phyloP scores from a whole-genome alignment of 2,329 filamentous ascomycete genomes.

The Penicillium sp. region DNA sequence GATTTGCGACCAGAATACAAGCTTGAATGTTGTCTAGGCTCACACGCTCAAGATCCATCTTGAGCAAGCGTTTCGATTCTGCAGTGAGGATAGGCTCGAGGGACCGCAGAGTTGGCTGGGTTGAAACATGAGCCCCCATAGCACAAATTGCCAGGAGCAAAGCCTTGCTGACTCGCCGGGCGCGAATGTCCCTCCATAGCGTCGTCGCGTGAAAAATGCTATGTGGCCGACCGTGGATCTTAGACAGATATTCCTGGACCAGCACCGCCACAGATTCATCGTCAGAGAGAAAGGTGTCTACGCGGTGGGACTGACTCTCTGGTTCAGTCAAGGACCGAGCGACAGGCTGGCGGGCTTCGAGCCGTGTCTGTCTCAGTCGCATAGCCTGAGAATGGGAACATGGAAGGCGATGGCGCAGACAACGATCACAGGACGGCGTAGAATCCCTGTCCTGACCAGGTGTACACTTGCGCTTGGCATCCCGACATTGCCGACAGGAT shows the following conservation, averaged over 20 bases:
- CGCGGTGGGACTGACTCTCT: too few species aligned
- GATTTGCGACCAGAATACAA: not conserved
- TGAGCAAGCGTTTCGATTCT: not conserved
- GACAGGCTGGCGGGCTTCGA: too few species aligned
- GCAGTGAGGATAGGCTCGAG: not conserved
- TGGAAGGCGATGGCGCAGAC: not conserved
- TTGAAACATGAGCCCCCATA: not conserved
- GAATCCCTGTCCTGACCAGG: not conserved
- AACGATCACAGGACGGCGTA: not conserved
- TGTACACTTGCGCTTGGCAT: not conserved
- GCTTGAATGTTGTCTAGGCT: not conserved
- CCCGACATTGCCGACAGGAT: not conserved
- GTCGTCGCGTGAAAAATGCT: not conserved
- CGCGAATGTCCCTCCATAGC: not conserved
- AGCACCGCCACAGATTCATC: not conserved
- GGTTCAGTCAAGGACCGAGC: too few species aligned
- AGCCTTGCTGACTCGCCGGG: not conserved
- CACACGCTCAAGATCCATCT: not conserved
- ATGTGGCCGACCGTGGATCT: not conserved
- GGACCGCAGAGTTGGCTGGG: not conserved
- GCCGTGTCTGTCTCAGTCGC: not conserved
- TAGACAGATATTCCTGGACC: not conserved
- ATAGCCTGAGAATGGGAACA: not conserved
- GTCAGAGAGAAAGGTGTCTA: not conserved
- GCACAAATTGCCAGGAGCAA: not conserved